Evolutionary conservation across 768 basidiomycete species (phyloP).

Genomic region (Russula sp.): DNA sequence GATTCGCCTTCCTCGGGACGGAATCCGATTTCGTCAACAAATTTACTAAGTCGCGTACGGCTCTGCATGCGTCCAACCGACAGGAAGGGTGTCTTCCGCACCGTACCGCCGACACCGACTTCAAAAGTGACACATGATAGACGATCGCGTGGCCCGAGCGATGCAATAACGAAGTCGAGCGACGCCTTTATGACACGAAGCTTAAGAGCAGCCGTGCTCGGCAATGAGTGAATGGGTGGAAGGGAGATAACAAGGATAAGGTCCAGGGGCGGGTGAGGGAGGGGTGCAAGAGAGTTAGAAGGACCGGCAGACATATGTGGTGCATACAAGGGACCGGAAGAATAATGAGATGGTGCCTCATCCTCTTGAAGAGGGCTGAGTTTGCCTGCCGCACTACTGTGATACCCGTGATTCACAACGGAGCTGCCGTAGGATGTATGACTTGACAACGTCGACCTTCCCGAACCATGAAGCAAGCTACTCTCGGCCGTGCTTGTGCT

Average conservation of each 20-base stretch:
- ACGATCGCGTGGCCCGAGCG: slow-evolving; percentile 70
- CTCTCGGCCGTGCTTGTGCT: slow-evolving; percentile 50
- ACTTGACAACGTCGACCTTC: slow-evolving; percentile 66
- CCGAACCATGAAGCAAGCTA: slow-evolving; percentile 53
- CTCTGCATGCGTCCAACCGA: slow-evolving; percentile 61
- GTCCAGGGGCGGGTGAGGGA: slow-evolving; percentile 84
- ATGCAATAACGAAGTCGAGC: slow-evolving; percentile 77
- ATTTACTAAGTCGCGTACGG: slow-evolving; percentile 60
- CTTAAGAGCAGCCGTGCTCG: slow-evolving; percentile 80
- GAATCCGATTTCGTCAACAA: slow-evolving; percentile 62
- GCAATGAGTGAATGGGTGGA: slow-evolving; percentile 61
- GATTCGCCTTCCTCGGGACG: slow-evolving; percentile 31
- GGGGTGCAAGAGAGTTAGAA: slow-evolving; percentile 72
- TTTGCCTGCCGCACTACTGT: slow-evolving; percentile 14
- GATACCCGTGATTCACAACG: slow-evolving; percentile 14
- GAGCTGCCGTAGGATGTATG: slow-evolving; percentile 44
- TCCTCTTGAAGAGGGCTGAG: slow-evolving; percentile 23
- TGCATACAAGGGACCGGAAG: slow-evolving; percentile 14
- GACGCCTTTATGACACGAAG: slow-evolving; percentile 82
- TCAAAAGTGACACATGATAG: slow-evolving; percentile 91
- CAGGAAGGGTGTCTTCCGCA: slow-evolving; percentile 93
- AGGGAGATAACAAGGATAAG: slow-evolving; percentile 88
- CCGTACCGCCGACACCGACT: slow-evolving; percentile 70
- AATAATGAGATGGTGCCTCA: slow-evolving; percentile 11
- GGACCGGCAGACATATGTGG: slow-evolving; percentile 68